Conservation (phyloP, 495 filamentous ascomycete genomes). For the Penicillium waksmanii region DNA sequence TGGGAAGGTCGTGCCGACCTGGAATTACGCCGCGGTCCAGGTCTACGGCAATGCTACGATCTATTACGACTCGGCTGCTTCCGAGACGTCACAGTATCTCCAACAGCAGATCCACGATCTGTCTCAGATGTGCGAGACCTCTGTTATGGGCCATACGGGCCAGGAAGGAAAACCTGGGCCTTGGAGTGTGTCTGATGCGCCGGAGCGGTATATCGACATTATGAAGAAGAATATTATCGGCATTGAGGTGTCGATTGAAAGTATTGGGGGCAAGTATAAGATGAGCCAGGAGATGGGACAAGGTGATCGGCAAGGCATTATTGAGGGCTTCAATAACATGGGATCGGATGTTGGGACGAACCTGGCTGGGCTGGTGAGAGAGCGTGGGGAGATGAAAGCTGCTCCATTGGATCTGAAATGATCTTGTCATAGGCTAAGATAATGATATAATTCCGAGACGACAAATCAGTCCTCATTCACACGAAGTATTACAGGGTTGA, state of each 20-base stretch:
- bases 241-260: slow-evolving; percentile 50
- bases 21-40: slow-evolving; percentile 59
- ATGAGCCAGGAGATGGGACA: slow-evolving; percentile 57
- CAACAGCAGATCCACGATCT: slow-evolving; percentile 45
- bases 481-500: too few species aligned
- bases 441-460: too few species aligned
- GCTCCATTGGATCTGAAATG: slow-evolving; percentile 7
- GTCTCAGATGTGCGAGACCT: slow-evolving; percentile 45
- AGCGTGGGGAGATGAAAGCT: slow-evolving; percentile 36
- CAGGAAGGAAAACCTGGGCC: slow-evolving; percentile 31
- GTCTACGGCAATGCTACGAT: slow-evolving; percentile 52
- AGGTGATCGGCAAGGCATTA: slow-evolving; percentile 49
- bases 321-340: slow-evolving; percentile 50
- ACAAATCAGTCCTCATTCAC: too few species aligned
- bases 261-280: slow-evolving; percentile 57
- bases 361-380: slow-evolving; percentile 43
- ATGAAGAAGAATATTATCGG: slow-evolving; percentile 58
- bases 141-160: slow-evolving; percentile 49
- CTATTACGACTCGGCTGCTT: slow-evolving; percentile 41
- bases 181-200: slow-evolving; percentile 55
- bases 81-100: slow-evolving; percentile 43
- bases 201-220: slow-evolving; percentile 47
- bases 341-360: slow-evolving; percentile 41
- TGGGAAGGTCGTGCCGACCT: slow-evolving; percentile 62
- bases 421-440: too few species aligned